phyloP scores from a whole-genome alignment of 768 basidiomycete species.

The Boletus vermiculosoides region DNA sequence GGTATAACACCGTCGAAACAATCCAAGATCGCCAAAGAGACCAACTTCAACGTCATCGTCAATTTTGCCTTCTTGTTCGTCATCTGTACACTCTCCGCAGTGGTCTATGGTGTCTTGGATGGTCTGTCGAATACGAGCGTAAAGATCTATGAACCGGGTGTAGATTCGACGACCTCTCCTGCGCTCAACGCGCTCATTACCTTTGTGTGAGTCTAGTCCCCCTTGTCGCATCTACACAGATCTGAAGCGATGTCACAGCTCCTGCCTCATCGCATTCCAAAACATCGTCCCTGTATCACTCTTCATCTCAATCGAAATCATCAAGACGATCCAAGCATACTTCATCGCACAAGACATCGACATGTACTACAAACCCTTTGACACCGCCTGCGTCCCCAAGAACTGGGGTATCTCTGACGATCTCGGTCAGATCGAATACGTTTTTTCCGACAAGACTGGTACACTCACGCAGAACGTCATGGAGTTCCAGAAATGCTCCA shows the following conservation, averaged over 20 bases:
- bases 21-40: slow-evolving; percentile 97
- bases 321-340: slow-evolving; percentile 96
- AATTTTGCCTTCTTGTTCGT: slow-evolving; percentile 78
- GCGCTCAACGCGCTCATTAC: slow-evolving; percentile 82
- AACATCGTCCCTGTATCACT: slow-evolving; percentile 96
- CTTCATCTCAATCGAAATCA: slow-evolving; percentile 97
- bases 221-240: background rate
- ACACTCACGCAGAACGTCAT: slow-evolving; percentile 98
- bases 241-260: slow-evolving; percentile 44
- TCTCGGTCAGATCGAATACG: slow-evolving; percentile 96
- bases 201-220: slow-evolving; percentile 67
- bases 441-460: slow-evolving; percentile 92
- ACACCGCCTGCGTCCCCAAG: slow-evolving; percentile 90
- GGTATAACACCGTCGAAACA: slow-evolving; percentile 95
- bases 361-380: slow-evolving; percentile 89
- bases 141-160: slow-evolving; percentile 65
- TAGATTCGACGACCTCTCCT: slow-evolving; percentile 57
- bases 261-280: slow-evolving; percentile 93
- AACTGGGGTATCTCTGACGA: slow-evolving; percentile 99
- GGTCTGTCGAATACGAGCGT: slow-evolving; percentile 60
- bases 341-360: slow-evolving; percentile 96
- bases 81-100: slow-evolving; percentile 76
- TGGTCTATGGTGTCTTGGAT: slow-evolving; percentile 74
- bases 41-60: slow-evolving; percentile 96
- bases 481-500: slow-evolving; percentile 97